phyloP scores from a whole-genome alignment of 2,329 filamentous ascomycete species.

The Torrubiella hemipterigena region DNA sequence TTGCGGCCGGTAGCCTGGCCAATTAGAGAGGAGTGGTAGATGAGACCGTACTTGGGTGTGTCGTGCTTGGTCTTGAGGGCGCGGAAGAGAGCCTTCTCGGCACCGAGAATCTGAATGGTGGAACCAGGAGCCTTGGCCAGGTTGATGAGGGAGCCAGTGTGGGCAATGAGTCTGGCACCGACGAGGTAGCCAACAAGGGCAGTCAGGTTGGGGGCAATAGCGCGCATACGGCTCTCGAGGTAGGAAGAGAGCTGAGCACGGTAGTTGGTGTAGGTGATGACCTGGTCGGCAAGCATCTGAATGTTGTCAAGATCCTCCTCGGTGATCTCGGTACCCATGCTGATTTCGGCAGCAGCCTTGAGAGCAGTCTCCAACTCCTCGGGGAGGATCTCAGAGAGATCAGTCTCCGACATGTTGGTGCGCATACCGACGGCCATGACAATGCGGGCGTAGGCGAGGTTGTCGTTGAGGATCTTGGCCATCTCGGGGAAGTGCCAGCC shows the following conservation, averaged over 20 bases:
- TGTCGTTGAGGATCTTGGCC: constrained; percentile 94
- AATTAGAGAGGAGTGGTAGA: constrained; percentile 86
- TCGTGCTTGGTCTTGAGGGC: constrained; percentile 98
- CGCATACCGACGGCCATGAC: constrained; percentile 85
- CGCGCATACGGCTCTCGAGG: constrained; percentile 85
- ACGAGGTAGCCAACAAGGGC: constrained; percentile 88
- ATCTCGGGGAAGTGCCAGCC: constrained; percentile 99
- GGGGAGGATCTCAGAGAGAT: constrained; percentile 82
- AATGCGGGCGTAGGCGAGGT: constrained; percentile 82
- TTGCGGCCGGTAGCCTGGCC: constrained; percentile 96
- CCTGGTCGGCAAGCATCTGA: constrained; percentile 80
- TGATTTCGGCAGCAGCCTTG: constrained; percentile 90
- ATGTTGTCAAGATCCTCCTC: constrained; percentile 90
- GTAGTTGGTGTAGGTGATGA: constrained; percentile 85
- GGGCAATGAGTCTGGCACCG: constrained; percentile 86
- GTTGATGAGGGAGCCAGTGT: constrained; percentile 87
- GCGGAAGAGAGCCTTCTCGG: constrained; percentile 96
- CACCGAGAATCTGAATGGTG: constrained; percentile 95
- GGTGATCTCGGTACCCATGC: constrained; percentile 97
- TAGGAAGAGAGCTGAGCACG: constrained; percentile 80
- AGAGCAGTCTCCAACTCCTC: constrained; percentile 89
- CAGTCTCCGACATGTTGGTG: constrained; percentile 60
- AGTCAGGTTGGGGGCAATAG: constrained; percentile 91
- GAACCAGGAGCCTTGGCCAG: constrained; percentile 90
- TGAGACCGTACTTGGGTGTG: constrained; percentile 94